Evolutionary conservation across 2,329 filamentous ascomycete genomes (phyloP), one percentile per base, ranked within the genome.

Genomic region (Alternaria postmessia): DNA sequence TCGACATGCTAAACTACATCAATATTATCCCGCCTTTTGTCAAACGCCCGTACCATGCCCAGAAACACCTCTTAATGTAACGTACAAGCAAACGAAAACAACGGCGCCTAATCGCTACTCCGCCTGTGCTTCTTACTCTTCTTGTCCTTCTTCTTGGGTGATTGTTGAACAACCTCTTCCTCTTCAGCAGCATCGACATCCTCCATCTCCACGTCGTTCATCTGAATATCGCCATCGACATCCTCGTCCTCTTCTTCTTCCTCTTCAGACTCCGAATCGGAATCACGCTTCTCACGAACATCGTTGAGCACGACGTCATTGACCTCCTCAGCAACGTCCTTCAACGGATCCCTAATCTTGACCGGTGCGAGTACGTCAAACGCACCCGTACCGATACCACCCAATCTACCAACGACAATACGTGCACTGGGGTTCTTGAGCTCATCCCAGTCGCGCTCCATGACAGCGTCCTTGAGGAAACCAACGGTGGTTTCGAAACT

Each of bases 401-500:
- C 91, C 61, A 95, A 83, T 73, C 88, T 87, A 16, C 96, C 95
- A 75, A 95, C 89, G 49, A 98, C 94, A 72, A 99, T 91, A 60
- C 94, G 87, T 64, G 92, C 90, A 78, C 91, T 95, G 0, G 96
- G 95, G 61, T 91, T 93, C 61, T 86, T 88, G 62, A 99, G 82
- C 72, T 95, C 91, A 78, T 99, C 95, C 85, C 88, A 92, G 78
- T 98, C 95, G 51, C 92, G 89, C 73, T 96, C 93, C 59, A 96
- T 83, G 26, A 97, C 90, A 1, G 95, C 94, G 75, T 98, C 95
- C 78, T 91, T 94, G 73, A 99, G 84, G 83, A 97, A 97, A 1
- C 91, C 90, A 39, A 98, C 87, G 3, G 95, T 99, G 4, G 95
- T 99, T 86, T 99, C 95, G 81, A 98, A 99, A 78, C 92, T 96